Conservation (phyloP, 2,329 filamentous ascomycete species). For the Diaporthe caulivora region DNA sequence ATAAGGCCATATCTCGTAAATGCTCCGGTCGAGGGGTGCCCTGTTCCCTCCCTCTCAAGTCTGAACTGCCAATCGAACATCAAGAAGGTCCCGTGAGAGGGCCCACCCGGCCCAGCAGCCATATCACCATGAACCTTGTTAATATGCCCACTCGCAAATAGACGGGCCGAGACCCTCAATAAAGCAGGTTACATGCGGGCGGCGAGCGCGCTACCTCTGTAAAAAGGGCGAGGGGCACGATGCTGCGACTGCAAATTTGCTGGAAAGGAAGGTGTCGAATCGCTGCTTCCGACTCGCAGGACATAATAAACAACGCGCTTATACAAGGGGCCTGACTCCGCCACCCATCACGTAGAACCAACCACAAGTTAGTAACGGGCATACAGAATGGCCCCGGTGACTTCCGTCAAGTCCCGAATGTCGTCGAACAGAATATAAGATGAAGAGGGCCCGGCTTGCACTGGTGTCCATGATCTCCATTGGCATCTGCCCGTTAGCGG, state of each 20-base stretch:
- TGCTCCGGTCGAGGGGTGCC: conserved; percentile 9
- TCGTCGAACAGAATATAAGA: background rate
- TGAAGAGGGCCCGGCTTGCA: background rate
- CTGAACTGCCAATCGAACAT: background rate
- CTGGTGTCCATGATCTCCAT: background rate
- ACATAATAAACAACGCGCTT: background rate
- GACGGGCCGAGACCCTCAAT: conserved; percentile 15
- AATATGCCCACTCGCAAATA: conserved; percentile 15
- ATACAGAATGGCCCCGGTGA: background rate
- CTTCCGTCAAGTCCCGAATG: conserved; percentile 19
- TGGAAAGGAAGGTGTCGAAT: conserved; percentile 9
- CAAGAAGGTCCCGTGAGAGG: background rate
- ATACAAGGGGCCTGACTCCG: conserved; percentile 9
- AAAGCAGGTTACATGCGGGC: conserved; percentile 23
- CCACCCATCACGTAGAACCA: background rate
- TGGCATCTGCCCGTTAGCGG: background rate
- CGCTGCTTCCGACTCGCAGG: conserved; percentile 7
- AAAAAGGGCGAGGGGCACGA: conserved; percentile 1
- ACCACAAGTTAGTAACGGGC: background rate
- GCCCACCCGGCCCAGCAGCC: conserved; percentile 13
- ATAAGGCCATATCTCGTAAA: conserved; percentile 1
- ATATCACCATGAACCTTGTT: conserved; percentile 18
- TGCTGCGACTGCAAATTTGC: background rate
- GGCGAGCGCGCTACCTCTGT: conserved; percentile 17
- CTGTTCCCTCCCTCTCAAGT: background rate